Conservation (phyloP, 257 asterid genomes). For the Solanum lignicaule region DNA sequence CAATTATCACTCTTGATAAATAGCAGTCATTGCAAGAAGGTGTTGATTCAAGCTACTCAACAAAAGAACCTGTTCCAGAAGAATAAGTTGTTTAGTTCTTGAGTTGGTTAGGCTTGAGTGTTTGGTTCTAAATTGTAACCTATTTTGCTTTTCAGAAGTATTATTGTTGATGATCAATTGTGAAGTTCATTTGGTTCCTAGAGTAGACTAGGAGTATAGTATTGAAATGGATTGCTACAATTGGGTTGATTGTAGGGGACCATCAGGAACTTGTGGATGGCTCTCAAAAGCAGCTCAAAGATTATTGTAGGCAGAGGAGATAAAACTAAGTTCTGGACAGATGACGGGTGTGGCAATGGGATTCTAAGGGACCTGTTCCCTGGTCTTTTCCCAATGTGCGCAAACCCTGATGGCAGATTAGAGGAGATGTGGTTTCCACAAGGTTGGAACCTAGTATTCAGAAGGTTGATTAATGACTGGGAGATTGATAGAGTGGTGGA, state of each 20-base stretch:
- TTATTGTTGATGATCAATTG: background rate
- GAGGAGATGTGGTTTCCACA: no score
- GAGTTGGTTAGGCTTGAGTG: background rate
- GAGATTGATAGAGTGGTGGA: no score
- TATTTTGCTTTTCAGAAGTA: background rate
- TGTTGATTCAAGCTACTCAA: background rate
- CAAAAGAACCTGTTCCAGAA: background rate
- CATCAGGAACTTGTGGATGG: background rate
- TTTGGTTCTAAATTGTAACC: background rate
- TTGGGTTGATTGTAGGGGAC: background rate
- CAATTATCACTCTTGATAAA: background rate
- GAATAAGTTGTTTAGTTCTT: background rate
- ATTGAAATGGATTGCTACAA: background rate
- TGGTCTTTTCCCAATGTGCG: background rate
- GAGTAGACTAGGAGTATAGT: background rate
- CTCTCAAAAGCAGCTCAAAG: background rate
- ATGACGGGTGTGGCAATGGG: background rate
- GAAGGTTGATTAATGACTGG: background rate
- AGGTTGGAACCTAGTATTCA: no score
- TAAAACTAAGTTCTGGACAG: background rate
- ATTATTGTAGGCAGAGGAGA: background rate
- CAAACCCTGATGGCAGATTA: background rate
- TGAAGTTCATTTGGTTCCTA: background rate
- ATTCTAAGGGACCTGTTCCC: background rate
- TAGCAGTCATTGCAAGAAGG: background rate